Percentiles rank a stretch among this genome's conserved stretches.
Evolutionary conservation across 441 rosid genomes (phyloP).

Genomic region (Corymbia citriodora): DNA sequence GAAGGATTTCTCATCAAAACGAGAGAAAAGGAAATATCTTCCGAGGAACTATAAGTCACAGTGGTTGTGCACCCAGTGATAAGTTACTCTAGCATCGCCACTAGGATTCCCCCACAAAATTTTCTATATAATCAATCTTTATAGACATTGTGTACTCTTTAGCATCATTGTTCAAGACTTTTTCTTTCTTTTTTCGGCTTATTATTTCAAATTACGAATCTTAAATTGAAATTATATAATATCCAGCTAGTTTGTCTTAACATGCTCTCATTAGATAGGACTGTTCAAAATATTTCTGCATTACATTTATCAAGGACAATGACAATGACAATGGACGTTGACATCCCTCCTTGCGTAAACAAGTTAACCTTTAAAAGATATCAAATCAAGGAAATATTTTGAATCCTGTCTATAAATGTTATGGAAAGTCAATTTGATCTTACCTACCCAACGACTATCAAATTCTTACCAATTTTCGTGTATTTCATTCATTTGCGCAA

Average conservation of each 20-base stretch:
- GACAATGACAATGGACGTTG: not conserved
- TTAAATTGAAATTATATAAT: not conserved
- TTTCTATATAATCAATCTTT: not conserved
- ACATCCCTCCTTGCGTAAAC: not conserved
- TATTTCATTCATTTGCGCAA: not conserved
- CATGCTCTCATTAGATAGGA: not conserved
- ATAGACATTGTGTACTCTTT: not conserved
- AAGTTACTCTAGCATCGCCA: not conserved
- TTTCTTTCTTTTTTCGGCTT: not conserved
- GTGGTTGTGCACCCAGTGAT: not conserved
- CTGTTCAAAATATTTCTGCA: too few species aligned
- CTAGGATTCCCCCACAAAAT: not conserved
- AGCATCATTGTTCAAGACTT: not conserved
- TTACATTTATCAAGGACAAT: too few species aligned
- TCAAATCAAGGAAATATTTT: not conserved
- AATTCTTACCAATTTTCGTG: not conserved
- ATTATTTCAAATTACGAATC: not conserved
- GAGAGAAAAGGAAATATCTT: not conserved
- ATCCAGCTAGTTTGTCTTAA: not conserved
- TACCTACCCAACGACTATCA: not conserved
- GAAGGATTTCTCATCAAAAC: not conserved
- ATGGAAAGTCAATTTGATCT: not conserved
- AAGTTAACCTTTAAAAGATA: not conserved
- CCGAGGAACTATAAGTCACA: not conserved
- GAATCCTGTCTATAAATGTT: not conserved